Conservation (phyloP, 495 filamentous ascomycete species). For the Penicillium pulvis region DNA sequence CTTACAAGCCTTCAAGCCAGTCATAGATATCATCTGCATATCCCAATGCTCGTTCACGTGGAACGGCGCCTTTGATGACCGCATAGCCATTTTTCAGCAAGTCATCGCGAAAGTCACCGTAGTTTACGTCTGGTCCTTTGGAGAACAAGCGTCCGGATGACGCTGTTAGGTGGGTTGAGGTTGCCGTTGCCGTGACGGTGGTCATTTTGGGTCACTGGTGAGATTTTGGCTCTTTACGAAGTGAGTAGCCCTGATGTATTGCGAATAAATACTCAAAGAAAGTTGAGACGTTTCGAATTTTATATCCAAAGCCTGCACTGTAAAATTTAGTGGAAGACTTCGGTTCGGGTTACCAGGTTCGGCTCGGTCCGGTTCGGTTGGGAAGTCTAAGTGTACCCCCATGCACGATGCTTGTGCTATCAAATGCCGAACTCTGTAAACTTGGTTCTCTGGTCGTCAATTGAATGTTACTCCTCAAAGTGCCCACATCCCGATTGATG, state of each 20-base stretch:
- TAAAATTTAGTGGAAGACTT: not conserved
- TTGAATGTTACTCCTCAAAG: too few relatives aligned
- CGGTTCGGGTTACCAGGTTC: not conserved
- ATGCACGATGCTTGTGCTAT: too few relatives aligned
- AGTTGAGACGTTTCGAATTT: too few relatives aligned
- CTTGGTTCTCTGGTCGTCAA: too few relatives aligned
- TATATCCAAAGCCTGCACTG: too few relatives aligned
- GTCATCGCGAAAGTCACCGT: constrained; percentile 31
- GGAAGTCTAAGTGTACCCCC: not conserved
- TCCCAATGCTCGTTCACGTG: constrained; percentile 18
- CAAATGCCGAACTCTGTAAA: too few relatives aligned
- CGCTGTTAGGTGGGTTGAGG: constrained; percentile 6
- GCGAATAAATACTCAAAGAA: too few relatives aligned
- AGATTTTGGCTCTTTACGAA: not conserved
- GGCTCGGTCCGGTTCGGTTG: constrained; percentile 2
- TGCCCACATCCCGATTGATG: too few relatives aligned
- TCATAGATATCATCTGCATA: constrained; percentile 15
- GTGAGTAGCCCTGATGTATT: too few relatives aligned
- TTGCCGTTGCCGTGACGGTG: constrained; percentile 1
- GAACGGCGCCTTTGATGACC: constrained; percentile 30
- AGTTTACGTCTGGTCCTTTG: constrained; percentile 11
- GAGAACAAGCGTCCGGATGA: constrained; percentile 17
- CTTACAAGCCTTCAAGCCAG: constrained; percentile 20
- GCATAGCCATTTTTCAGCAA: constrained; percentile 26
- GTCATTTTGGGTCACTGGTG: not conserved